Base-by-base conservation (phyloP, 495 filamentous ascomycete genomes). In the Gamarada debralockiae region DNA sequence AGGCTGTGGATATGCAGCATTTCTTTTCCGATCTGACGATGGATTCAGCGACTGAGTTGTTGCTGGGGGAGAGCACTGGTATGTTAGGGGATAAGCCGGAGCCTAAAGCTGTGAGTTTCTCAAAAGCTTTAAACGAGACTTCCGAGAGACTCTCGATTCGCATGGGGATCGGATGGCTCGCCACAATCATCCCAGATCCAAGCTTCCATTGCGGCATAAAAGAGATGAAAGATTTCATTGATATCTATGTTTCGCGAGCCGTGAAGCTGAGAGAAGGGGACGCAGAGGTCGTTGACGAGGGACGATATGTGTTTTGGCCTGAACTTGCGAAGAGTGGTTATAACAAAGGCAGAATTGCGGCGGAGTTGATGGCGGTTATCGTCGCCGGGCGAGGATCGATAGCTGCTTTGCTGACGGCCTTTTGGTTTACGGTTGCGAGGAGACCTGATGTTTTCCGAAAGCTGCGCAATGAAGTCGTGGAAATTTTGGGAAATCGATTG, bases 381-480 rank as follows among this genome's bases (percentile, higher is more conserved):
- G 51, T 84, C 9, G 82, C 83, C 2, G 81, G 82, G 0, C 70
- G 81, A 57, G 83, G 86, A 63, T 84, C 82, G 22, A 84, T 81
- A 3, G 76, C 73, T 12, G 44, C 52, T 3, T 18, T 53, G 3
- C 36, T 60, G 31, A 23, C 17, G 3, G 93, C 83, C 76, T 73
- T 77, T 9, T 68, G 92, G 41, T 85, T 85, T 66, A 83, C 93
- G 64, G 74, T 97, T 0, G 79, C 85, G 12, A 76, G 79, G 1
- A 75, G 84, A 55, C 88, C 89, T 0, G 67, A 80, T 8, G 70
- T 79, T n/a, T 78, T 89, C 10, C 62, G 70, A 21, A 85, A 81
- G 60, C 75, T 96, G 37, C 15, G 42, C 2, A 17, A 84, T 88
- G 77, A 79, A 59, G 49, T 52, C 31, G 31, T 21, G 21, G 23